phyloP scores from a whole-genome alignment of 1,284 basidiomycete species.

The Papiliotrema flavescens region DNA sequence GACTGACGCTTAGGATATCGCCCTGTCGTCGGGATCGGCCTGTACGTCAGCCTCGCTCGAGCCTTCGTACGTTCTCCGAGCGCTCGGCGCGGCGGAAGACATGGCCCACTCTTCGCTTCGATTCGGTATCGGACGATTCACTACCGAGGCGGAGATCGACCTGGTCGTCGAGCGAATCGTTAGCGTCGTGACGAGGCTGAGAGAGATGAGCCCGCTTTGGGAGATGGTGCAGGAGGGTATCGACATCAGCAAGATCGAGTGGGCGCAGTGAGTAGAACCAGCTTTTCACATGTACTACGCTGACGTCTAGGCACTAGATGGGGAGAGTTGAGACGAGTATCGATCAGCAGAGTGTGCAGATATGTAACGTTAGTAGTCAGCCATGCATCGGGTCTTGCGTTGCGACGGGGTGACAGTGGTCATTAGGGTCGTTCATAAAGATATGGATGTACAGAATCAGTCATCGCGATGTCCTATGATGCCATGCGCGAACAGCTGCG shows the following conservation, averaged over 20 bases:
- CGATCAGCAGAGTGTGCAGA: too few relatives aligned
- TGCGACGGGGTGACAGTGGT: too few relatives aligned
- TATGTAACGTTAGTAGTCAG: too few relatives aligned
- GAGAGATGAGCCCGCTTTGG: slow-evolving; percentile 87
- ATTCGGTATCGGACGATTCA: slow-evolving; percentile 97
- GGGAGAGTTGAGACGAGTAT: too few relatives aligned
- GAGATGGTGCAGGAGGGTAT: slow-evolving; percentile 99
- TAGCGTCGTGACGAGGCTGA: slow-evolving; percentile 68
- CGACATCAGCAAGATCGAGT: slow-evolving; percentile 87
- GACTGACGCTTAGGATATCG: slow-evolving; percentile 68
- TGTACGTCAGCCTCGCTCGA: slow-evolving; percentile 98
- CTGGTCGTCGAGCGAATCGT: slow-evolving; percentile 89
- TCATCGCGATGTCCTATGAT: too few relatives aligned
- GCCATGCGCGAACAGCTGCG: too few relatives aligned
- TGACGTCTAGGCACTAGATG: too few relatives aligned
- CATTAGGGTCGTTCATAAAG: too few relatives aligned
- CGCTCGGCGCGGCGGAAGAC: slow-evolving; percentile 93
- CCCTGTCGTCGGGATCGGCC: slow-evolving; percentile 94
- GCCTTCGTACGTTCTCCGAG: slow-evolving; percentile 96
- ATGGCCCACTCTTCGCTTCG: slow-evolving; percentile 98
- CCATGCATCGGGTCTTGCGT: too few relatives aligned
- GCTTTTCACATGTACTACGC: too few relatives aligned
- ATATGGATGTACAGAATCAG: not conserved
- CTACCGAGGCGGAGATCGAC: slow-evolving; percentile 95
- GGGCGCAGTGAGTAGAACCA: slow-evolving; percentile 52